Base-by-base conservation (phyloP, 257 asterid genomes). In the Thymus mandschuricus region DNA sequence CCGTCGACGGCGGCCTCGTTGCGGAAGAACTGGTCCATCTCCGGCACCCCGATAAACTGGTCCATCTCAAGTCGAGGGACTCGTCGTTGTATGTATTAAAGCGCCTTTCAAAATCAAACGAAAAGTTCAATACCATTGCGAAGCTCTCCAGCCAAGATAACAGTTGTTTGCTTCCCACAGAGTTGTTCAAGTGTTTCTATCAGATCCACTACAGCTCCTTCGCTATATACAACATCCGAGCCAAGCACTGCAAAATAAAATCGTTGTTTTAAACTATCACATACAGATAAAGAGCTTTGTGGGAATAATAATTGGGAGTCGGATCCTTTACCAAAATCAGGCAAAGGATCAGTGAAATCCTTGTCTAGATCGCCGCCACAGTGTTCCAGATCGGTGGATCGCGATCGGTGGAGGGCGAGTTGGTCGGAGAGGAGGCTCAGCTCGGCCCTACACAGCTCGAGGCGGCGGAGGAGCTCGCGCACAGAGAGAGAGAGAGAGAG, bases 111-210 rank as follows among this genome's bases (percentile, higher is more conserved):
- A 6, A 40, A 71, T 60, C 57, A 29, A 45, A 35, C 59, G 13
- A 64, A 21, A 8, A 30, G 38, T 33, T 60, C 3, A 41, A 54
- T 86, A 91, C 97, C 98, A 28, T 93, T 93, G n/a, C 97, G 91
- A 77, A 93, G 96, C 82, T 90, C 97, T 70, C 97, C 96, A 60
- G 96, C 96, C 82, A 93, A 84, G 75, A 93, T 79, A 44, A 93
- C 70, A 7, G 98, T 93, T 7, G 98, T 93, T 69, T 82, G 86
- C 51, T 75, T 60, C 70, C 96, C 97, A 72, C 91, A 86, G 46
- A 93, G 92, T 48, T 79, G 86, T 38, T 60, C 71, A 6, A 93
- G 90, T 58, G 98, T 87, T 59, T 76, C 88, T 80, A 92, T 73
- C 85, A 92, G 75, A 82, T 92, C 97, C 72, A 29, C 48, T 13